Evolutionary conservation across 352 stramenopile species (phyloP).

Genomic region (Plasmopara halstedii): DNA sequence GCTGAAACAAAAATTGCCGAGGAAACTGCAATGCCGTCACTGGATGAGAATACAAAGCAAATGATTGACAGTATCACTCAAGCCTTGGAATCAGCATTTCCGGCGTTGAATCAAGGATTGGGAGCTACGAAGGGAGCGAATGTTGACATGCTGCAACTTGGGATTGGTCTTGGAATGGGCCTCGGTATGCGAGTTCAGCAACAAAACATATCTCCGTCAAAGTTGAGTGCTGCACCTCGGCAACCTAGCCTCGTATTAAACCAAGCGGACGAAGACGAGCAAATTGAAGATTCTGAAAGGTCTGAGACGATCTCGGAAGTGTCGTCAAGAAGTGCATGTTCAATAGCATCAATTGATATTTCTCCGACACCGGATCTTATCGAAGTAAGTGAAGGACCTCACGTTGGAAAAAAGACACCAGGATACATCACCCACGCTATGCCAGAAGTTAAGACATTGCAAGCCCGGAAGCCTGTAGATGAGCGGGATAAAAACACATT

Average conservation of each 20-base stretch:
- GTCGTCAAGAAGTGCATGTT: conserved; percentile 27
- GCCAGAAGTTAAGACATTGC: too few relatives aligned
- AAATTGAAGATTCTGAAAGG: conserved; percentile 16
- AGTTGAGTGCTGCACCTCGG: background rate
- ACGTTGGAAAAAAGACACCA: conserved; percentile 49
- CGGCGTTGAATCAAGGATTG: conserved; percentile 9
- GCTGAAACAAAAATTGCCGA: background rate
- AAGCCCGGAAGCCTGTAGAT: conserved; percentile 48
- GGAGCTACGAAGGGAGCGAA: conserved; percentile 11
- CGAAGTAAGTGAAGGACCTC: conserved; percentile 25
- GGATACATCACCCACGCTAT: too few relatives aligned
- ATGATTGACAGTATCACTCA: conserved; percentile 73
- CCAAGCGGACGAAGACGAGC: conserved; percentile 20
- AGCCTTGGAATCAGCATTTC: conserved; percentile 33
- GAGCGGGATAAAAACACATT: conserved; percentile 49
- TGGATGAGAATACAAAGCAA: conserved; percentile 51
- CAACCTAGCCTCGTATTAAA: too few relatives aligned
- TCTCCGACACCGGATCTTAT: conserved; percentile 49
- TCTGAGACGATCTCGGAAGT: conserved; percentile 26
- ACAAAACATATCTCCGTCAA: conserved; percentile 19
- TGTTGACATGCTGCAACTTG: conserved; percentile 70
- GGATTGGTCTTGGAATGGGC: conserved; percentile 86
- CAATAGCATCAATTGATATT: conserved; percentile 37
- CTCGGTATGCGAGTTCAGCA: conserved; percentile 70
- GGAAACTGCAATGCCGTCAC: background rate